Conservation (phyloP, 1,139 yeast genomes). For the Candida mesenterica region DNA sequence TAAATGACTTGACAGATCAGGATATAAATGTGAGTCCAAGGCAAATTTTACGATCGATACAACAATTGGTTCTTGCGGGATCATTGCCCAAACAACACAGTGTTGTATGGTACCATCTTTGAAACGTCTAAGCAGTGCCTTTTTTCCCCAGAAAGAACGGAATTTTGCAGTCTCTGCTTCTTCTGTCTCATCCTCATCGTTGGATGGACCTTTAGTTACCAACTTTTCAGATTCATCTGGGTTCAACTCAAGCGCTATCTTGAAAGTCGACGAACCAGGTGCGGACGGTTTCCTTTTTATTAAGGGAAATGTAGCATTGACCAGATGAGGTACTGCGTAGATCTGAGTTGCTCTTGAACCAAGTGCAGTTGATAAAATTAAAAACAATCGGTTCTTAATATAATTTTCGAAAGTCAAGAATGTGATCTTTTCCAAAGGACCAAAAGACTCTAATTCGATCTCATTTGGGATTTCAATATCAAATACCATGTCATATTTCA, state of each 20-base stretch:
- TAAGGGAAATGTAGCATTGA: slow-evolving; percentile 40
- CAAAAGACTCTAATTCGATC: slow-evolving; percentile 45
- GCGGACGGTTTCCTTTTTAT: slow-evolving; percentile 55
- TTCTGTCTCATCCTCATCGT: slow-evolving; percentile 33
- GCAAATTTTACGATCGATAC: slow-evolving; percentile 63
- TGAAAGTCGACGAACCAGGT: slow-evolving; percentile 31
- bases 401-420: slow-evolving; percentile 70
- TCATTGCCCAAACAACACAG: slow-evolving; percentile 79
- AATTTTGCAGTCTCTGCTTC: slow-evolving; percentile 61
- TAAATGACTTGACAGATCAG: slow-evolving; percentile 42
- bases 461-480: slow-evolving; percentile 46
- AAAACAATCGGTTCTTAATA: slow-evolving; percentile 57
- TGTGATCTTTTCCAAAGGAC: slow-evolving; percentile 72
- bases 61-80: slow-evolving; percentile 64
- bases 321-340: slow-evolving; percentile 34
- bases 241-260: slow-evolving; percentile 68
- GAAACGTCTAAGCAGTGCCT: slow-evolving; percentile 83
- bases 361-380: slow-evolving; percentile 61
- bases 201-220: slow-evolving; percentile 83
- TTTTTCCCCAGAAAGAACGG: slow-evolving; percentile 85
- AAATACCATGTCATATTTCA: slow-evolving; percentile 67
- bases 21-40: slow-evolving; percentile 60
- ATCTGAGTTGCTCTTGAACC: slow-evolving; percentile 60
- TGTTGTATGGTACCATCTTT: slow-evolving; percentile 87
- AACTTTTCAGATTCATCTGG: slow-evolving; percentile 74